Conservation (phyloP, 805 yeast species). For the Starmerella asiatica region DNA sequence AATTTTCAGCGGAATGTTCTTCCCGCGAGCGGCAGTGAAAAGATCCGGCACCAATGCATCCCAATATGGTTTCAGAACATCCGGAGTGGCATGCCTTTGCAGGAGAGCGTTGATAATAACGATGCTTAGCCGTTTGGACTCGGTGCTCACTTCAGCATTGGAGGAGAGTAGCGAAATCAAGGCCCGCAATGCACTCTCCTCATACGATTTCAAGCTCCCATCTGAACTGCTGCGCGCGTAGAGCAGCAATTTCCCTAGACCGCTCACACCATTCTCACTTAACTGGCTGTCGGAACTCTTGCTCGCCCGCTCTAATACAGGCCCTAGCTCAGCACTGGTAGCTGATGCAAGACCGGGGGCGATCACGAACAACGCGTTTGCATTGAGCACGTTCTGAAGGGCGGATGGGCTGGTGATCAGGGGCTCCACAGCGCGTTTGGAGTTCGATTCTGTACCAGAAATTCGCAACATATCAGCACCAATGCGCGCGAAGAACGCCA, state of each 20-base stretch:
- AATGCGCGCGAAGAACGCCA: constrained; percentile 35
- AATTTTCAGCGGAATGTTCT: constrained; percentile 78
- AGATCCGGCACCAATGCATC: constrained; percentile 55
- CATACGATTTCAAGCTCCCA: constrained; percentile 26
- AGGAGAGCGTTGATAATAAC: constrained; percentile 57
- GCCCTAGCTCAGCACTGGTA: constrained; percentile 3
- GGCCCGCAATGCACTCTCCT: constrained; percentile 29
- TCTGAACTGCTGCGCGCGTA: constrained; percentile 6
- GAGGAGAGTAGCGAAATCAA: constrained; percentile 39
- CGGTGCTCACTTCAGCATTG: constrained; percentile 52
- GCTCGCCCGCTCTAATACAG: constrained; percentile 5
- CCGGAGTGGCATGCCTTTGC: constrained; percentile 47
- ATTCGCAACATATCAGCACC: constrained; percentile 17
- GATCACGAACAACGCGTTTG: constrained; percentile 22
- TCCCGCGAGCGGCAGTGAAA: constrained; percentile 72
- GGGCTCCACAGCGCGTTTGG: constrained; percentile 28
- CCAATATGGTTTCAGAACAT: constrained; percentile 39
- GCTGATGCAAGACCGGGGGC: constrained; percentile 25
- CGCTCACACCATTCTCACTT: constrained; percentile 62
- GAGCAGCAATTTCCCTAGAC: constrained; percentile 67
- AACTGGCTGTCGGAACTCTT: constrained; percentile 22
- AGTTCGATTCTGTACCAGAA: constrained; percentile 32
- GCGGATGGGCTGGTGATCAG: constrained; percentile 11
- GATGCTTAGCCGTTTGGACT: constrained; percentile 65
- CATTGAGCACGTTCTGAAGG: constrained; percentile 18